These are phyloP conservation scores for Syncephalastrum monosporum DNA, from an alignment of 371 early-diverging fungal species.

Conservation along the genomic window DNA sequence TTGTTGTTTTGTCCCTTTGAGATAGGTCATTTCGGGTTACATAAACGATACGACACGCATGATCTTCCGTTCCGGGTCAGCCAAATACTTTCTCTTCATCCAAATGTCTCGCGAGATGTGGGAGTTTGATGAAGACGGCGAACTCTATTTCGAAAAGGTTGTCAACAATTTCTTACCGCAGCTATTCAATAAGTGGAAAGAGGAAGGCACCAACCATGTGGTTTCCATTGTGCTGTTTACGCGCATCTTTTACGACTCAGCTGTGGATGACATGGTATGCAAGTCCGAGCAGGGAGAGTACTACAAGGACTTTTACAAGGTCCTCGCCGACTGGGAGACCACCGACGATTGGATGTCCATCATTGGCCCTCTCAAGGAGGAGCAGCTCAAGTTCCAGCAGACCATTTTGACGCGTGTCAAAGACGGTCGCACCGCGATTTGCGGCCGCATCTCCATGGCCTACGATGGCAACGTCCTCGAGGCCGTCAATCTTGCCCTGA, in stretches of 20 bases:
- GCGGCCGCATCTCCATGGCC: constrained; percentile 73
- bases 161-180: constrained; percentile 89
- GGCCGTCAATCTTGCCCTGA: constrained; percentile 93
- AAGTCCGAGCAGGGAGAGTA: constrained; percentile 57
- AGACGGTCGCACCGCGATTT: constrained; percentile 48
- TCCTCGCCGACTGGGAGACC: constrained; percentile 91
- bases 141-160: constrained; percentile 88
- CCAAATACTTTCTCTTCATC: constrained; percentile 90
- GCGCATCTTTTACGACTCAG: constrained; percentile 75
- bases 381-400: constrained; percentile 78
- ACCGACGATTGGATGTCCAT: constrained; percentile 83
- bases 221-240: constrained; percentile 93
- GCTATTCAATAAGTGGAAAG: constrained; percentile 87
- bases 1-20: neutral
- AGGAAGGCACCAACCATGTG: constrained; percentile 87
- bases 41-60: constrained; percentile 77
- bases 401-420: constrained; percentile 67
- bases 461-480: constrained; percentile 93
- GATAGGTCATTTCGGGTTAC: constrained; percentile 59
- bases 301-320: constrained; percentile 94
- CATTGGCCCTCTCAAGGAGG: constrained; percentile 76
- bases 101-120: constrained; percentile 97
- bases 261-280: constrained; percentile 40
- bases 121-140: constrained; percentile 96
- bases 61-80: constrained; percentile 94